phyloP scores from a whole-genome alignment of 2,329 filamentous ascomycete genomes.

The Venturiaceae sp. region DNA sequence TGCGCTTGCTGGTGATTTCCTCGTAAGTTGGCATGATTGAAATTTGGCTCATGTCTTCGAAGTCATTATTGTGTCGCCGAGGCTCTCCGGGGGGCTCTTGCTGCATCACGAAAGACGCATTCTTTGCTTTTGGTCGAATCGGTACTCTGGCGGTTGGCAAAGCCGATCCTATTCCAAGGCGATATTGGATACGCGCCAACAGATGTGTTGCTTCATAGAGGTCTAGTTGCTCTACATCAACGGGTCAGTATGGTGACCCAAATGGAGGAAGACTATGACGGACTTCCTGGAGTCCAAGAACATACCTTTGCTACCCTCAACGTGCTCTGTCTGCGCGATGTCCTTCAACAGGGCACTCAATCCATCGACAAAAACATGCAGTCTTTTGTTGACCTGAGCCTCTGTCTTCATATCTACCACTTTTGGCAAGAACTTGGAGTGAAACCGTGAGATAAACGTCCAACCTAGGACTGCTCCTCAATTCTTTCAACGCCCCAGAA shows the following conservation, averaged over 20 bases:
- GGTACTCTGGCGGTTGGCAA: not conserved
- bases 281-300: no score
- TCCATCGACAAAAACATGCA: not conserved
- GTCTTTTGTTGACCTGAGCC: not conserved
- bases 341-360: not conserved
- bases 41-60: conserved; percentile 20
- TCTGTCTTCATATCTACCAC: not conserved
- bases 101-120: not conserved
- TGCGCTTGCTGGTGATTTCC: conserved; percentile 26
- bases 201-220: not conserved
- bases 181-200: not conserved
- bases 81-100: conserved; percentile 10
- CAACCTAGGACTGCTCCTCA: not conserved
- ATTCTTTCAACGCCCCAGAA: not conserved
- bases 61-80: conserved; percentile 23
- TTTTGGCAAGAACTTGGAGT: not conserved
- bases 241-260: no score
- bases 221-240: not conserved
- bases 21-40: conserved; percentile 20
- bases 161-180: not conserved
- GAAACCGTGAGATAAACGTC: not conserved
- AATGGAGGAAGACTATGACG: no score
- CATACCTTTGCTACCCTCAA: no score
- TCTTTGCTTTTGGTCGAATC: not conserved
- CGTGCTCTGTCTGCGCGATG: no score